phyloP scores from a whole-genome alignment of 805 yeast species.

The Barnettozyma pratensis region DNA sequence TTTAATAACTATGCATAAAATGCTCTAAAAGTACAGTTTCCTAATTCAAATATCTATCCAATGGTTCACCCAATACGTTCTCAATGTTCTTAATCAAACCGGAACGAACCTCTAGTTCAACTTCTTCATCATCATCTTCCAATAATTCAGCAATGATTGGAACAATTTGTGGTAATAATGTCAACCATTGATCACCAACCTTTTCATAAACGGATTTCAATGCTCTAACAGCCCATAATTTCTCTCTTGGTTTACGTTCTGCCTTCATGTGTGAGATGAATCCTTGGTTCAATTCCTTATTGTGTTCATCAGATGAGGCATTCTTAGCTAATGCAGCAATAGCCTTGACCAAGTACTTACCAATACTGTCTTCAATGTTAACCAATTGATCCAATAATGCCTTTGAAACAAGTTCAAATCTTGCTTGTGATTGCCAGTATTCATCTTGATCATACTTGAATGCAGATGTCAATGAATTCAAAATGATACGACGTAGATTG shows the following conservation, averaged over 20 bases:
- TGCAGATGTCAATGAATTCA: constrained; percentile 70
- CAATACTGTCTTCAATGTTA: constrained; percentile 67
- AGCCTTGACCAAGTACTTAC: constrained; percentile 76
- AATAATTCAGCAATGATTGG: constrained; percentile 93
- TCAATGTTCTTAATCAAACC: constrained; percentile 91
- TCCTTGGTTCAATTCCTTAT: constrained; percentile 64
- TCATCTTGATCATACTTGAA: constrained; percentile 90
- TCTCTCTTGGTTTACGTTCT: constrained; percentile 49
- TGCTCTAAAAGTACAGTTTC: not conserved
- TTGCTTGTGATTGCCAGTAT: constrained; percentile 85
- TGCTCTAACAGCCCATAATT: constrained; percentile 75
- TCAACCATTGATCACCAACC: constrained; percentile 93
- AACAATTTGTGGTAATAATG: constrained; percentile 86
- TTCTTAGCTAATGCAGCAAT: constrained; percentile 69
- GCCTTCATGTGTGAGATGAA: constrained; percentile 66
- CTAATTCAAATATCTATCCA: constrained; percentile 68
- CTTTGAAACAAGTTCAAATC: constrained; percentile 68
- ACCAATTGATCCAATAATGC: constrained; percentile 62
- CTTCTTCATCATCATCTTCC: constrained; percentile 93
- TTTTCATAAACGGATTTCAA: constrained; percentile 80
- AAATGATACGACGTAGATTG: constrained; percentile 65
- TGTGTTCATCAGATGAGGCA: constrained; percentile 67
- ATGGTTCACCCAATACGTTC: constrained; percentile 88
- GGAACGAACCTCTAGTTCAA: constrained; percentile 84
- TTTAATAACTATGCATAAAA: too few species aligned